Evolutionary conservation across 495 filamentous ascomycete genomes (phyloP).

Genomic region (Apiosordaria backusii): DNA sequence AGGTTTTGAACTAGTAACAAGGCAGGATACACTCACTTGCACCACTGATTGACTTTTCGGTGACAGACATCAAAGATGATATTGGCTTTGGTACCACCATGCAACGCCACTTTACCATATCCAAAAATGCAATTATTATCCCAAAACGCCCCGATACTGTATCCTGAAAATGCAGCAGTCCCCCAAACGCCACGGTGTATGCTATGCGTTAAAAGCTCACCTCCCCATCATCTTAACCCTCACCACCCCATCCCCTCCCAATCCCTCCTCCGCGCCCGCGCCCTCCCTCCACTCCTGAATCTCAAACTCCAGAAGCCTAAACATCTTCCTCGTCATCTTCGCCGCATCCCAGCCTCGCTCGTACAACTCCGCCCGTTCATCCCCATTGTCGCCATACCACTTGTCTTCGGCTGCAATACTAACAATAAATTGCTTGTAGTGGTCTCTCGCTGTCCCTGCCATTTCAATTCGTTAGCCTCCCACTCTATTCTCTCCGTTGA

Average conservation of each 20-base stretch:
- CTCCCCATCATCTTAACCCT: not conserved
- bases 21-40: too few relatives aligned
- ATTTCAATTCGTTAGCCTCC: not conserved
- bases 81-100: too few relatives aligned
- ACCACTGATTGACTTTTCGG: too few relatives aligned
- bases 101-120: too few relatives aligned
- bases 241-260: not conserved
- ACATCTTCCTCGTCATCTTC: constrained; percentile 10
- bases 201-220: not conserved
- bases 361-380: not conserved
- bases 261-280: not conserved
- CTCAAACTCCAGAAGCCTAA: constrained; percentile 12
- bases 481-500: not conserved
- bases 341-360: constrained; percentile 4
- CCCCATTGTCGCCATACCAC: constrained; percentile 5
- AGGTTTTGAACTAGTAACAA: too few relatives aligned
- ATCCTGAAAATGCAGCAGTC: not conserved
- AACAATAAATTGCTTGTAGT: constrained; percentile 18
- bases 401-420: constrained; percentile 12
- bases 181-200: not conserved
- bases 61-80: too few relatives aligned
- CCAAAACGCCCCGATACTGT: too few relatives aligned
- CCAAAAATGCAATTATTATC: too few relatives aligned
- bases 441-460: constrained; percentile 11
- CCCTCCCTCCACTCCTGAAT: constrained; percentile 10